Conservation (phyloP, 2,329 filamentous ascomycete species). For the Arthrobotrys sinensis region DNA sequence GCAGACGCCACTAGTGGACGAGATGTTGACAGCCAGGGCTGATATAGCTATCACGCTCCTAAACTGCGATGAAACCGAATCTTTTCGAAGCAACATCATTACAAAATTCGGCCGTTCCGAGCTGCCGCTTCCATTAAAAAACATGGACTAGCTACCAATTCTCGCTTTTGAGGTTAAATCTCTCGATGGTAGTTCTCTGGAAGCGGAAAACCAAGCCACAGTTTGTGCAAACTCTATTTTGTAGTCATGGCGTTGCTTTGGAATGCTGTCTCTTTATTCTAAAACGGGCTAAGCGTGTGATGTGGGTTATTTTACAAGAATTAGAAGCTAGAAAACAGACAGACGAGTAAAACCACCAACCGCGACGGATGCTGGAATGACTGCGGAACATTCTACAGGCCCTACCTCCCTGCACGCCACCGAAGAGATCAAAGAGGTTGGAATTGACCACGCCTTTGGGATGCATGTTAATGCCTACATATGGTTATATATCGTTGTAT, state of each 20-base stretch:
- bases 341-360: not conserved
- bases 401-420: not conserved
- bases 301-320: not conserved
- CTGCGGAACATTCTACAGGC: not conserved
- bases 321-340: too few relatives aligned
- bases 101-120: not conserved
- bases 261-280: not conserved
- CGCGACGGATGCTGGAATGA: too few relatives aligned
- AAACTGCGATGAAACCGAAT: conserved; percentile 9
- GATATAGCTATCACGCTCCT: conserved; percentile 14
- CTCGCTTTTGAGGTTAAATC: conserved; percentile 7
- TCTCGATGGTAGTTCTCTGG: conserved; percentile 13
- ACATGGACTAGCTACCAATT: not conserved
- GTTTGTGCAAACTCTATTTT: conserved; percentile 13
- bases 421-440: not conserved
- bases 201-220: conserved; percentile 11
- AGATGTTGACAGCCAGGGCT: conserved; percentile 1
- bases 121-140: not conserved
- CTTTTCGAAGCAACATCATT: not conserved
- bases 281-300: not conserved
- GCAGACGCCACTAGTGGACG: not conserved
- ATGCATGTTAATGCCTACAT: conserved; percentile 11
- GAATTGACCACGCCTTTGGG: conserved; percentile 9
- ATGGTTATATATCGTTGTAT: conserved; percentile 11
- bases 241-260: conserved; percentile 10